Evolutionary conservation across 345 rosid species (phyloP), one percentile per base, ranked within the genome.

Genomic region (Clarkia xantiana): DNA sequence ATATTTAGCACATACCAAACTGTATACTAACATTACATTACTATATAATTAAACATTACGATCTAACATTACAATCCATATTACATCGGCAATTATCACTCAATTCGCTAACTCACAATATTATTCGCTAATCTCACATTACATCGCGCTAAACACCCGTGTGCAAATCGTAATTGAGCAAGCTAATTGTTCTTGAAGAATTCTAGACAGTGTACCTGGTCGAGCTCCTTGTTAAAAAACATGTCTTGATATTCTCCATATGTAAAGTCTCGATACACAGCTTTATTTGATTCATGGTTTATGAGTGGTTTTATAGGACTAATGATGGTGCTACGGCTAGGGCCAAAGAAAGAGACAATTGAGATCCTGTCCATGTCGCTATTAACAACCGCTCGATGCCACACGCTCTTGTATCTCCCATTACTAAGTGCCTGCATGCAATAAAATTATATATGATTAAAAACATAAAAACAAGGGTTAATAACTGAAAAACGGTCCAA

Each of bases 201-300:
- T 63, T 88, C 84, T 51, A 84, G 76, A 54, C 97, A 88, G 49
- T 80, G 94, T 41, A 81, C 76, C 60, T 84, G 74, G 55, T 88
- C 94, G 69, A 88, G 54, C 62, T 88, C 63, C 62, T 86, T 67
- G 78, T 93, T 88, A 93, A 94, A 88, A 44, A 88, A 88, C 72
- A 73, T 84, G 15, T 60, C 73, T 72, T 88, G 84, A 50, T 88
- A 88, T 56, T 88, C 97, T 1, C 74, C 73, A 39, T 88, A 88
- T 0, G 97, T 88, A 73, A 56, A 88, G 58, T 76, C 86, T 55
- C 70, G 75, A 64, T 88, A 88, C 1, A 80, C 5, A 6, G 89
- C 78, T 13, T n/a, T n/a, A n/a, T 59, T 76, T 3, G 54, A 25
- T 23, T 66, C 69, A 1, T 66, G 71, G 0, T 4, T 3, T 29